A percentile compares a stretch with the other conserved stretches of the same genome.
phyloP scores from a whole-genome alignment of 2,329 filamentous ascomycete species.

The Elsinoe ampelina region DNA sequence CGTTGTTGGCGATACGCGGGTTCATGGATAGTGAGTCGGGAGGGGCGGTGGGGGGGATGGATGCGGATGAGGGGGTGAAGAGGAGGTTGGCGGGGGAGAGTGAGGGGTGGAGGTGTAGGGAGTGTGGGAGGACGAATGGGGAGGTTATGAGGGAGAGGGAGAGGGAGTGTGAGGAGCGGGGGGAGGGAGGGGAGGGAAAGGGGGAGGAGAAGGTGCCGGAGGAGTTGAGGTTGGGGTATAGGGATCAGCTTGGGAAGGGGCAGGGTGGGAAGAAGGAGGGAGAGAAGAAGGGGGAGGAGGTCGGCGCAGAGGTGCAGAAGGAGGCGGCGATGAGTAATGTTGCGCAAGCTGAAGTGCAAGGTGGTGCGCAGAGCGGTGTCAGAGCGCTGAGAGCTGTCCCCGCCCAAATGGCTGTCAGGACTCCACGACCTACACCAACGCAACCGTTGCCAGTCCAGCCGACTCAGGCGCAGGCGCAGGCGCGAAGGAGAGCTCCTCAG shows the following conservation, averaged over 20 bases:
- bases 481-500: slow-evolving; percentile 16
- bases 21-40: slow-evolving; percentile 89
- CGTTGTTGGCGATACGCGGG: slow-evolving; percentile 64
- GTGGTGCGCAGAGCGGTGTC: not conserved
- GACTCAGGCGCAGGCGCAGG: slow-evolving; percentile 10
- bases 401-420: slow-evolving; percentile 16
- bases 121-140: slow-evolving; percentile 61
- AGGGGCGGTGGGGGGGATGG: slow-evolving; percentile 84
- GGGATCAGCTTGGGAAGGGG: slow-evolving; percentile 55
- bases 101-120: slow-evolving; percentile 55
- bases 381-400: slow-evolving; percentile 1
- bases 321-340: not conserved
- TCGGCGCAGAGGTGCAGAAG: not conserved
- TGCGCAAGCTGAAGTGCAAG: not conserved
- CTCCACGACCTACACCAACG: not conserved
- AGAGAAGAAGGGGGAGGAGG: slow-evolving; percentile 8
- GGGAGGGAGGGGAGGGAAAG: slow-evolving; percentile 30
- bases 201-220: slow-evolving; percentile 42
- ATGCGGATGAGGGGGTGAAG: slow-evolving; percentile 60
- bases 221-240: slow-evolving; percentile 57
- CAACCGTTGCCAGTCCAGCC: slow-evolving; percentile 20
- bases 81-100: slow-evolving; percentile 61
- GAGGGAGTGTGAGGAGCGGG: slow-evolving; percentile 41
- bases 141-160: slow-evolving; percentile 66
- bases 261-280: slow-evolving; percentile 18